Evolutionary conservation across 441 rosid species (phyloP).

Genomic region (Populus hybrid): DNA sequence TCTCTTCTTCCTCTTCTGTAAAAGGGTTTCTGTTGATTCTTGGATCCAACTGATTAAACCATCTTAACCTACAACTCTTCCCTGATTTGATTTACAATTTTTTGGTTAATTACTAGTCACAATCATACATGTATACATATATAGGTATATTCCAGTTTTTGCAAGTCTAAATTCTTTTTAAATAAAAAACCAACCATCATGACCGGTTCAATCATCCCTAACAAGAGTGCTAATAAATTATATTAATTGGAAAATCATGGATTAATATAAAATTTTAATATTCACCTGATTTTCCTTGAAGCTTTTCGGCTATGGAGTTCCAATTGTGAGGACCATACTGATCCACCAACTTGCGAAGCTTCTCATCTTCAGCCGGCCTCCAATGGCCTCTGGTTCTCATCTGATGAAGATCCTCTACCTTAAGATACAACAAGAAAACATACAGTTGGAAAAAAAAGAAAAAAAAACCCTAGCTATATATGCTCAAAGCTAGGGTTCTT

Average conservation of each 20-base stretch:
- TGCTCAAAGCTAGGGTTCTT: neutral
- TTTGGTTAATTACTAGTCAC: neutral
- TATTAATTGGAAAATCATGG: neutral
- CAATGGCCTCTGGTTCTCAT: slow-evolving; percentile 40
- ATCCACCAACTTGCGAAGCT: slow-evolving; percentile 42
- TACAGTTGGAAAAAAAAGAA: neutral
- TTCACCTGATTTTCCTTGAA: slow-evolving; percentile 53
- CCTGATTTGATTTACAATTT: slow-evolving; percentile 20
- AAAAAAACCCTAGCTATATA: neutral
- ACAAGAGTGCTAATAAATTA: neutral
- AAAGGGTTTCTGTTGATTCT: slow-evolving; percentile 49
- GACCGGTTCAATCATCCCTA: neutral
- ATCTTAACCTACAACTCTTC: slow-evolving; percentile 59
- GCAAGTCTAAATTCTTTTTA: neutral
- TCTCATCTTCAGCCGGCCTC: slow-evolving; percentile 37
- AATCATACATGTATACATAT: neutral
- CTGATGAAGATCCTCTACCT: slow-evolving; percentile 1
- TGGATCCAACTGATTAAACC: slow-evolving; percentile 60
- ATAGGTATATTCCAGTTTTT: neutral
- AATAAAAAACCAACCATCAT: neutral
- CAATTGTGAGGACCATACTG: slow-evolving; percentile 54
- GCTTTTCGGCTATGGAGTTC: slow-evolving; percentile 57
- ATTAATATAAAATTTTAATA: too few relatives aligned
- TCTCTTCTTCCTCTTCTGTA: slow-evolving; percentile 50
- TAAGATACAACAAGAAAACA: neutral